Evolutionary conservation across 2,329 filamentous ascomycete genomes (phyloP).

Genomic region (Colletotrichum acutatum): DNA sequence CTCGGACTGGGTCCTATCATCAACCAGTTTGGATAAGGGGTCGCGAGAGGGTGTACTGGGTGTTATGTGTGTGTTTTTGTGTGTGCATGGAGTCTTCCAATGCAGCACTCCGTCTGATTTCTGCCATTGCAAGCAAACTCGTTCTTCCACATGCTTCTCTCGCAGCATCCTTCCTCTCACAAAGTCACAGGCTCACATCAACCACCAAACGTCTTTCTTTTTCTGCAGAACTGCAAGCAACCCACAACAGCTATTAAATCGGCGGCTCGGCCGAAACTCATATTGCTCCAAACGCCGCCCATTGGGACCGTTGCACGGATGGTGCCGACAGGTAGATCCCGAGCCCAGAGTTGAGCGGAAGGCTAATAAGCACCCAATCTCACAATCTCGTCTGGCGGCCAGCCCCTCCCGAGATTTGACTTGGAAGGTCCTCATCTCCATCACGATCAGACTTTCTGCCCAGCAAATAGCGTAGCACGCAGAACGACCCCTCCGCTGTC

Average conservation of each 20-base stretch:
- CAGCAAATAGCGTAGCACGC: background rate
- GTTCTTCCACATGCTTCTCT: background rate
- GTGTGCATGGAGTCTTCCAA: background rate
- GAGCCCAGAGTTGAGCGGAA: background rate
- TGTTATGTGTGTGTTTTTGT: background rate
- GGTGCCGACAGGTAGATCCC: slow-evolving; percentile 13
- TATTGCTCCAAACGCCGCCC: slow-evolving; percentile 4
- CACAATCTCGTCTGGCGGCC: too few relatives aligned
- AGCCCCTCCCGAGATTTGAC: too few relatives aligned
- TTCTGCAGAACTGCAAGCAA: background rate
- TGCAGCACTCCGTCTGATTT: background rate
- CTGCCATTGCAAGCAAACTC: background rate
- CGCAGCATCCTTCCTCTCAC: background rate
- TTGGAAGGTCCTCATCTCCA: background rate
- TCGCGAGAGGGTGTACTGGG: background rate
- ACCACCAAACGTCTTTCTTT: background rate
- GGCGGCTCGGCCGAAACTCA: slow-evolving; percentile 15
- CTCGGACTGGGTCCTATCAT: slow-evolving; percentile 22
- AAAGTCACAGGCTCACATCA: too few relatives aligned
- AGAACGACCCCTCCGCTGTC: background rate
- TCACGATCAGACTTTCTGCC: background rate
- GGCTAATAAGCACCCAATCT: background rate
- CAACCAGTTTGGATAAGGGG: background rate
- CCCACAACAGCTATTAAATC: background rate
- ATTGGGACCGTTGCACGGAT: slow-evolving; percentile 2